Evolutionary conservation across 345 rosid species (phyloP).

Genomic region (Fremontodendron californicum): DNA sequence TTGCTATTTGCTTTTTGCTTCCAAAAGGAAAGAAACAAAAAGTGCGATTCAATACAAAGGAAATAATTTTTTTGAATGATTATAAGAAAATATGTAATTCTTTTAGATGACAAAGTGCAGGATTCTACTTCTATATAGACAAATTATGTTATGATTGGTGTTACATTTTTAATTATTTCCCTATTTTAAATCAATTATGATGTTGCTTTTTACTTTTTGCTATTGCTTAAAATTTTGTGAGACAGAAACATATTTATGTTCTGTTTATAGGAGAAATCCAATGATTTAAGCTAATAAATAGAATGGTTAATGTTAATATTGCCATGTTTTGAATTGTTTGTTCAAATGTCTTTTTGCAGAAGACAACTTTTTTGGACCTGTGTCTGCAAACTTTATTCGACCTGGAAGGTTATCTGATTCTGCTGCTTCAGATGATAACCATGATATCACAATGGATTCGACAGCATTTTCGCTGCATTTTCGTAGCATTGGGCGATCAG

Average conservation of each 20-base stretch:
- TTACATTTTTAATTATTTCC: neutral
- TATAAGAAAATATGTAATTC: too few species aligned
- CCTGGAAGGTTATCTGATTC: constrained; percentile 65
- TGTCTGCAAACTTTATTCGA: constrained; percentile 71
- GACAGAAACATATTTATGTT: neutral
- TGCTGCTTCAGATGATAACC: constrained; percentile 61
- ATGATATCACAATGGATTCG: constrained; percentile 90
- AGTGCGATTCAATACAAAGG: neutral
- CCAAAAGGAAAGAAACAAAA: neutral
- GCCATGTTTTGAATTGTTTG: constrained; percentile 17
- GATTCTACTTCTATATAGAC: neutral
- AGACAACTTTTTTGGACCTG: constrained; percentile 83
- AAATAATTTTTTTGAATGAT: too few species aligned
- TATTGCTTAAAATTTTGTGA: neutral
- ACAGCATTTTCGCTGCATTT: constrained; percentile 90
- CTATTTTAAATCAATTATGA: neutral
- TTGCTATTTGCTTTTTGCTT: neutral
- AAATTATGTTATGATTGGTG: neutral
- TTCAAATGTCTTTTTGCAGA: constrained; percentile 31
- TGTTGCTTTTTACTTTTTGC: neutral
- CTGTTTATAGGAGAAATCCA: neutral
- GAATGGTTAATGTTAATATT: neutral
- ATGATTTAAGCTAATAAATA: neutral
- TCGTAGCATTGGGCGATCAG: constrained; percentile 70
- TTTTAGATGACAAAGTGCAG: too few species aligned